phyloP scores from a whole-genome alignment of 2,329 filamentous ascomycete genomes.

The Pseudocercospora cruenta region DNA sequence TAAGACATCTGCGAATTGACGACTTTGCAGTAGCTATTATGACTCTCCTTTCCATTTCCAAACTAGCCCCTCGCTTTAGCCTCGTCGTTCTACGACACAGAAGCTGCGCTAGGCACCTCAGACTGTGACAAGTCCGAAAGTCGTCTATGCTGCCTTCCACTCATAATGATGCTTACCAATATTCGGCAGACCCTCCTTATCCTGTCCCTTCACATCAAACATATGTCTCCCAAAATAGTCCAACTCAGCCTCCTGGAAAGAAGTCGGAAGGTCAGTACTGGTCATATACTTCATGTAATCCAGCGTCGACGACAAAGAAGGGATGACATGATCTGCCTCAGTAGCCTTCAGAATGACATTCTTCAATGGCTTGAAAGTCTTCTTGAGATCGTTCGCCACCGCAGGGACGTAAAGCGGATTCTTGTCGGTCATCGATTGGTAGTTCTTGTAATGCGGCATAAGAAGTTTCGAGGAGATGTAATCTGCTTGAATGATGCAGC shows the following conservation, averaged over 20 bases:
- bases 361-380: slow-evolving; percentile 57
- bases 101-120: too few relatives aligned
- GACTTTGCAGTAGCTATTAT: too few relatives aligned
- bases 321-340: slow-evolving; percentile 63
- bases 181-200: slow-evolving; percentile 52
- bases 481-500: slow-evolving; percentile 72
- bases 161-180: slow-evolving; percentile 67
- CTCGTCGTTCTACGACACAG: too few relatives aligned
- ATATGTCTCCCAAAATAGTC: slow-evolving; percentile 72
- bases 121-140: too few relatives aligned
- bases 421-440: slow-evolving; percentile 40
- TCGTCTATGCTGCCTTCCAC: slow-evolving; percentile 55
- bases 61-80: too few relatives aligned
- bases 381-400: slow-evolving; percentile 59
- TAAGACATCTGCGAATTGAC: too few relatives aligned
- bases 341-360: slow-evolving; percentile 58
- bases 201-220: slow-evolving; percentile 63
- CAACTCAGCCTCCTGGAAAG: slow-evolving; percentile 71
- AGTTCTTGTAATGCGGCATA: slow-evolving; percentile 47
- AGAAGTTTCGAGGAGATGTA: slow-evolving; percentile 63
- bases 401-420: slow-evolving; percentile 53
- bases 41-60: too few relatives aligned
- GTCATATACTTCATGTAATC: slow-evolving; percentile 70
- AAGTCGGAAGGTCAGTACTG: slow-evolving; percentile 64
- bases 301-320: slow-evolving; percentile 63